Percentiles rank a stretch among this genome's conserved stretches.
phyloP scores from a whole-genome alignment of 306 rosid genomes.

The Cyamopsis tetragonoloba region DNA sequence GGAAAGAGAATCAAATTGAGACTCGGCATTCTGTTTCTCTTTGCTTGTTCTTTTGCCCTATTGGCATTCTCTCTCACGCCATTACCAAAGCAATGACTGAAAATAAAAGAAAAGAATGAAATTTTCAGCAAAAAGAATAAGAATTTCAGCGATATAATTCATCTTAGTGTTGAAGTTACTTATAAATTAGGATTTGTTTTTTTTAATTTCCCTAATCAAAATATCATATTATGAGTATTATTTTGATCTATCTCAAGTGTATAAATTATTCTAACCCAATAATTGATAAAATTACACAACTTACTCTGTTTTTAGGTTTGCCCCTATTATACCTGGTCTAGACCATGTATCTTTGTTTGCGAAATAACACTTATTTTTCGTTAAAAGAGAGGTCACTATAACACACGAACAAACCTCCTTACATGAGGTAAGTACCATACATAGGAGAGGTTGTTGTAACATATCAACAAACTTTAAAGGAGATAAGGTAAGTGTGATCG shows the following conservation, averaged over 20 bases:
- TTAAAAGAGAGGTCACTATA: no score
- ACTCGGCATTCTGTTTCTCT: constrained; percentile 86
- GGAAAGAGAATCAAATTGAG: constrained; percentile 66
- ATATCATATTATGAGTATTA: not conserved
- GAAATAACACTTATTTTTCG: no score
- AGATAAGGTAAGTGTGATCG: no score
- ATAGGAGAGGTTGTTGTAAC: no score
- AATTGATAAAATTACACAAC: no score
- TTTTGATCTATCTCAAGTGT: not conserved
- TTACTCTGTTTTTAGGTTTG: no score
- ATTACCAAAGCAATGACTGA: constrained; percentile 61
- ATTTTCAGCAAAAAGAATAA: no score
- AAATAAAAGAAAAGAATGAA: constrained; percentile 6
- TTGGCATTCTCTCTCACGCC: constrained; percentile 71
- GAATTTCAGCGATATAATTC: not conserved
- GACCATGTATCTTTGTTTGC: no score
- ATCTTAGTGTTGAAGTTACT: not conserved
- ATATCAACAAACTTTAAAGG: no score
- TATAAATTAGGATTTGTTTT: not conserved
- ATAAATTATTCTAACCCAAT: not conserved
- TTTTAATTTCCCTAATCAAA: constrained; percentile 1
- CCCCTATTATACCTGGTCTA: no score
- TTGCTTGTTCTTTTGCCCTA: constrained; percentile 76
- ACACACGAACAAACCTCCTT: no score
- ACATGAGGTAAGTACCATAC: no score